These are phyloP conservation scores for Collybia sordida DNA, from an alignment of 768 basidiomycete genomes.

Conservation along the genomic window DNA sequence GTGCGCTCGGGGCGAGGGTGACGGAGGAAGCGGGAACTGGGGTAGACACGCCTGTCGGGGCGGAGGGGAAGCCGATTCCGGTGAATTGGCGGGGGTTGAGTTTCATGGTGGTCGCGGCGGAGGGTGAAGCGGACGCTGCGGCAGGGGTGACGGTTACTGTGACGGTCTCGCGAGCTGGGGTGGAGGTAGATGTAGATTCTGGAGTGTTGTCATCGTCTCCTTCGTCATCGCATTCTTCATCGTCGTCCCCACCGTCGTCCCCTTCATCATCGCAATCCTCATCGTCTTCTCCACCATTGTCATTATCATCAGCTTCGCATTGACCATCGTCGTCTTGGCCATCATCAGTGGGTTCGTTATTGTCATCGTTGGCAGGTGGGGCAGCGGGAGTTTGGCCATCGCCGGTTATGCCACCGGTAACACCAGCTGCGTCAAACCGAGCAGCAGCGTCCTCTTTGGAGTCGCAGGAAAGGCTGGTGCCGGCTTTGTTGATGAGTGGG, in stretches of 20 bases:
- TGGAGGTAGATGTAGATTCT: not conserved
- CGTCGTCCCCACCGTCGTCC: not conserved
- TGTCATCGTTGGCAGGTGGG: conserved; percentile 5
- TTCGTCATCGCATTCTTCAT: conserved; percentile 4
- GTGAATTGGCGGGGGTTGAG: conserved; percentile 18
- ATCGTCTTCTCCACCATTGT: conserved; percentile 1
- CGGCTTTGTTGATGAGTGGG: conserved; percentile 46
- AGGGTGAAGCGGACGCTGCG: conserved; percentile 6
- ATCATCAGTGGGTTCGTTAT: conserved; percentile 6
- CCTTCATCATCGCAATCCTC: not conserved
- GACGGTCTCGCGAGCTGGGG: too few relatives aligned
- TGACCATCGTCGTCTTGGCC: conserved; percentile 1
- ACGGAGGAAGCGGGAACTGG: not conserved
- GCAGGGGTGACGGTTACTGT: conserved; percentile 1
- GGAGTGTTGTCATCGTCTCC: conserved; percentile 4
- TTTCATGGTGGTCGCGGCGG: conserved; percentile 7
- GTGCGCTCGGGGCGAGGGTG: not conserved
- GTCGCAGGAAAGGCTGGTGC: conserved; percentile 46
- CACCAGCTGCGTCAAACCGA: conserved; percentile 42
- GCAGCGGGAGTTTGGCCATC: conserved; percentile 4
- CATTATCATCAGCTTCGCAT: not conserved
- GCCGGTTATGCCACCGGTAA: conserved; percentile 41
- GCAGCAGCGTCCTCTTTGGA: conserved; percentile 34
- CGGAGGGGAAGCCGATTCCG: conserved; percentile 2
- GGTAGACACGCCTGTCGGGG: conserved; percentile 6